Conservation (phyloP, 768 basidiomycete genomes). For the Russula emetica region DNA sequence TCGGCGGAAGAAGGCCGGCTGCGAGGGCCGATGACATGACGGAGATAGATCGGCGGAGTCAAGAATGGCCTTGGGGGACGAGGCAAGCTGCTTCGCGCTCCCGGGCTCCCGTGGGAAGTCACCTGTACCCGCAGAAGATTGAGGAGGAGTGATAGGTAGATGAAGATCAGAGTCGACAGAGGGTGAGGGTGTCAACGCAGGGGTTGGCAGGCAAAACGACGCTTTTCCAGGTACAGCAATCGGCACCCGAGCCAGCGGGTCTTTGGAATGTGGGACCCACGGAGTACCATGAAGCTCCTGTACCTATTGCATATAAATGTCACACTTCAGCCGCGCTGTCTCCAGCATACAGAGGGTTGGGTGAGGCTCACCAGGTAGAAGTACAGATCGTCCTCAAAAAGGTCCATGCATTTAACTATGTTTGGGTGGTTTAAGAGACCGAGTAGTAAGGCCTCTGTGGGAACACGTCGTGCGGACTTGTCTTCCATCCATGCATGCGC, state of each 20-base stretch:
- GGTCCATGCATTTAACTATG: constrained; percentile 77
- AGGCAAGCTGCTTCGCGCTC: constrained; percentile 1
- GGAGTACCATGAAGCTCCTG: constrained; percentile 92
- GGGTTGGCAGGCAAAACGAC: constrained; percentile 24
- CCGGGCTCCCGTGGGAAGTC: constrained; percentile 12
- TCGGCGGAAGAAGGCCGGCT: constrained; percentile 51
- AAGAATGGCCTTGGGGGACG: constrained; percentile 10
- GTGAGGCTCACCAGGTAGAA: constrained; percentile 73
- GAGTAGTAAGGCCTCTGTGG: constrained; percentile 78
- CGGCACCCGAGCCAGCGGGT: constrained; percentile 27
- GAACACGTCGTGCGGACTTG: constrained; percentile 57
- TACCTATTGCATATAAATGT: constrained; percentile 45
- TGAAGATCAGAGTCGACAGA: constrained; percentile 23
- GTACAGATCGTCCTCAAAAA: constrained; percentile 79
- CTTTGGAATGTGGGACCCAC: constrained; percentile 55
- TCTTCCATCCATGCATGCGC: constrained; percentile 62
- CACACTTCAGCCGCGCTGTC: constrained; percentile 8
- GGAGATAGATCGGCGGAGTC: constrained; percentile 2
- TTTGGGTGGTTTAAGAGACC: constrained; percentile 70
- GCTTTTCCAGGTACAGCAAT: constrained; percentile 12
- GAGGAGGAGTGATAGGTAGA: constrained; percentile 24
- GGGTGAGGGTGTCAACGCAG: constrained; percentile 27
- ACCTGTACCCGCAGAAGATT: constrained; percentile 4
- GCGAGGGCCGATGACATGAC: constrained; percentile 27
- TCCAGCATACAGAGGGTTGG: constrained; percentile 3